phyloP scores from a whole-genome alignment of 352 stramenopile genomes.

The Pythium folliculosum region DNA sequence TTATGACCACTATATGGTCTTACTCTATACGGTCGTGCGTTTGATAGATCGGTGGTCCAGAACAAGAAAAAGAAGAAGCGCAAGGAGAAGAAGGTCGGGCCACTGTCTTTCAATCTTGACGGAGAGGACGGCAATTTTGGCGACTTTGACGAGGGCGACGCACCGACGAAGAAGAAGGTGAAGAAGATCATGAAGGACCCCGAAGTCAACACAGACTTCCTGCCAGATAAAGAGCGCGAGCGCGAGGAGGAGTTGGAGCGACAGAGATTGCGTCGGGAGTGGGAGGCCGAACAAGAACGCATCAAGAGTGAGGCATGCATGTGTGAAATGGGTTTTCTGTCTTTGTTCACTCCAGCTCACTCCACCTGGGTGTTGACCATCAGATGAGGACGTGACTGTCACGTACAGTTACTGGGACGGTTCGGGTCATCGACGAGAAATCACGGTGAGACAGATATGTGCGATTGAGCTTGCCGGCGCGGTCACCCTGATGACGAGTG shows the following conservation, averaged over 20 bases:
- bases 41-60: conserved; percentile 24
- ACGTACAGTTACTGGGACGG: conserved; percentile 99
- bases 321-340: neutral
- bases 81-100: conserved; percentile 80
- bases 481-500: neutral
- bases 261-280: conserved; percentile 89
- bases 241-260: conserved; percentile 75
- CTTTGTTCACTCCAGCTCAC: neutral
- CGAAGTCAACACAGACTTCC: conserved; percentile 93
- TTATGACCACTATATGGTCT: conserved; percentile 9
- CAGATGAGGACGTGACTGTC: conserved; percentile 92
- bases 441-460: conserved; percentile 57
- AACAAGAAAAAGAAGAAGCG: conserved; percentile 79
- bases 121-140: conserved; percentile 56
- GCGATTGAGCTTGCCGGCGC: neutral
- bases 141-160: conserved; percentile 19
- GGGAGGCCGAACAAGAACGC: conserved; percentile 90
- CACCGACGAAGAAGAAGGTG: conserved; percentile 33
- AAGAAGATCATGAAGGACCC: conserved; percentile 92
- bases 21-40: neutral
- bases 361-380: conserved; percentile 16
- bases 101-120: conserved; percentile 82
- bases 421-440: conserved; percentile 92
- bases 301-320: conserved; percentile 89
- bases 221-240: conserved; percentile 94